Evolutionary conservation across 2,329 filamentous ascomycete species (phyloP).

Genomic region (Aspergillus calidoustus): DNA sequence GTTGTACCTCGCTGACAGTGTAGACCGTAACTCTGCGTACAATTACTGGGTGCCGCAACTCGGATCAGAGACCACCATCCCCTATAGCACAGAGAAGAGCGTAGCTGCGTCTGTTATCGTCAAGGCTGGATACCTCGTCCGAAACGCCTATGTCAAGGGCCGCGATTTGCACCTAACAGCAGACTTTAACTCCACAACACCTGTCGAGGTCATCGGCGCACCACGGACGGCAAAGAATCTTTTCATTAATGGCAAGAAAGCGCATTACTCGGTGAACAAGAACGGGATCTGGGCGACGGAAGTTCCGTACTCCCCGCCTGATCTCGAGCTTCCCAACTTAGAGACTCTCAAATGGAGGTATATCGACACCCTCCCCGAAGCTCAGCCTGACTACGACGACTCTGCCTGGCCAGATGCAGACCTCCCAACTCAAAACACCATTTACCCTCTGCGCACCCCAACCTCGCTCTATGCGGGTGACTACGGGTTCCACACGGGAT

Average conservation of each 20-base stretch:
- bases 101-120: conserved; percentile 45
- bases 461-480: conserved; percentile 71
- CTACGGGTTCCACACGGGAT: conserved; percentile 74
- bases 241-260: conserved; percentile 63
- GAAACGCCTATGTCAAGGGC: conserved; percentile 57
- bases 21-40: conserved; percentile 57
- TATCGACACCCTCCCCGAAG: conserved; percentile 72
- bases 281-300: conserved; percentile 57
- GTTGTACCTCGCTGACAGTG: conserved; percentile 16
- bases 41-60: conserved; percentile 52
- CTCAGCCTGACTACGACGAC: conserved; percentile 69
- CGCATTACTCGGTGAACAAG: conserved; percentile 45
- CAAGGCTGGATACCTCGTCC: conserved; percentile 50
- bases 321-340: conserved; percentile 62
- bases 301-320: conserved; percentile 56
- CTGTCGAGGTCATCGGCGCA: conserved; percentile 70
- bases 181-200: conserved; percentile 72
- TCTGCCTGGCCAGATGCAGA: conserved; percentile 67
- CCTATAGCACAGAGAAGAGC: conserved; percentile 36
- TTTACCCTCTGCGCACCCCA: conserved; percentile 62
- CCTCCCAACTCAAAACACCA: conserved; percentile 65
- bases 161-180: conserved; percentile 66
- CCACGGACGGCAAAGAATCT: conserved; percentile 60
- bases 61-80: conserved; percentile 28
- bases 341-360: conserved; percentile 68